These are phyloP conservation scores for Chalciporus sp. DNA, from an alignment of 1,284 basidiomycete species.

Conservation along the genomic window DNA sequence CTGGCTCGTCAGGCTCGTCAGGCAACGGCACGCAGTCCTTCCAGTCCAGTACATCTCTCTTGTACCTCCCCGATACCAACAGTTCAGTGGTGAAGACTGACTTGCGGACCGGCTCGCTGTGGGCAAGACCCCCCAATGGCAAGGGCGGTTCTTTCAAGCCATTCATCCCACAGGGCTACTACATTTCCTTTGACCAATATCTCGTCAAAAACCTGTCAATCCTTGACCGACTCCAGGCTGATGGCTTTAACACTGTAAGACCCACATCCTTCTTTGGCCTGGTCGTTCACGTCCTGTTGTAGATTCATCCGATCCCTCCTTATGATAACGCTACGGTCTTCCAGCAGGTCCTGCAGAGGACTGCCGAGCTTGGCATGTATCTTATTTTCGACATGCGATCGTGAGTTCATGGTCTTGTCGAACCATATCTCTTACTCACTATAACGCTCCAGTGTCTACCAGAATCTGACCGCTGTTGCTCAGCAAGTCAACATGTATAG, in stretches of 20 bases:
- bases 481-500: slow-evolving; percentile 65
- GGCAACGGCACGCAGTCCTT: slow-evolving; percentile 17
- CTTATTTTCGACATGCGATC: slow-evolving; percentile 32
- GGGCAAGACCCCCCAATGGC: slow-evolving; percentile 21
- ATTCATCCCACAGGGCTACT: slow-evolving; percentile 35
- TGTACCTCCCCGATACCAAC: slow-evolving; percentile 34
- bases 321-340: slow-evolving; percentile 27
- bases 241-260: slow-evolving; percentile 35
- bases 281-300: background rate
- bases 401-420: slow-evolving; percentile 42
- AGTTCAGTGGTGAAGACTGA: slow-evolving; percentile 37
- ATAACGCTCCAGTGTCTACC: slow-evolving; percentile 42
- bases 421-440: background rate
- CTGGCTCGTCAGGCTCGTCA: slow-evolving; percentile 2
- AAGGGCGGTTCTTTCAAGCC: slow-evolving; percentile 22
- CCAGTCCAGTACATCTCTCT: slow-evolving; percentile 21
- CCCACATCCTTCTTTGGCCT: background rate
- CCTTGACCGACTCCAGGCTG: slow-evolving; percentile 20
- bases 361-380: slow-evolving; percentile 28
- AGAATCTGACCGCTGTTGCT: slow-evolving; percentile 59
- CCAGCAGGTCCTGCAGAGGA: slow-evolving; percentile 24
- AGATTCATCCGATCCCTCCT: slow-evolving; percentile 36
- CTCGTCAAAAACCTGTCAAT: slow-evolving; percentile 24
- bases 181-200: slow-evolving; percentile 22
- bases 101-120: slow-evolving; percentile 31